These are phyloP conservation scores for Irpex sp. DNA, from an alignment of 1,284 basidiomycete genomes.

Conservation along the genomic window DNA sequence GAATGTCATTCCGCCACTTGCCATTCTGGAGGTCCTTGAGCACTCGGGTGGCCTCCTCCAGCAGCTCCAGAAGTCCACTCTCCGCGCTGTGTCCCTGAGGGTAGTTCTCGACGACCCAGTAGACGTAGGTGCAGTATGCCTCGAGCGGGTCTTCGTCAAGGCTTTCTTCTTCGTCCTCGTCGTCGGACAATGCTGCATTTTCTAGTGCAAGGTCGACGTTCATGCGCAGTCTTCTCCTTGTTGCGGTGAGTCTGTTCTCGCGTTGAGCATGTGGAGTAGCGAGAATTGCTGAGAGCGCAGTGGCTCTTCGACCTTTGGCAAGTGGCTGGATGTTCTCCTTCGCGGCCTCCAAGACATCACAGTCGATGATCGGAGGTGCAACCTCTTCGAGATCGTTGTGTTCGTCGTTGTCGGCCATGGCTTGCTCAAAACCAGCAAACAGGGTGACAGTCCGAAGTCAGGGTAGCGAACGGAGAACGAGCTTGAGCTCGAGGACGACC, in stretches of 20 bases:
- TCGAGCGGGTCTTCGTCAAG: conserved; percentile 41
- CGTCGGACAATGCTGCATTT: not conserved
- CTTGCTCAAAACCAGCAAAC: not conserved
- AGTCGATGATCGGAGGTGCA: conserved; percentile 52
- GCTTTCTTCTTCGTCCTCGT: conserved; percentile 32
- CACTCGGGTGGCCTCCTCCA: conserved; percentile 77
- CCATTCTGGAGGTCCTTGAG: conserved; percentile 67
- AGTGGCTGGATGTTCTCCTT: conserved; percentile 82
- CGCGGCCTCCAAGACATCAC: conserved; percentile 72
- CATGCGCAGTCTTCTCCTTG: conserved; percentile 50
- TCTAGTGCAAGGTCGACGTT: conserved; percentile 46
- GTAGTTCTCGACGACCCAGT: conserved; percentile 69
- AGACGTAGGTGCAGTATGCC: conserved; percentile 56
- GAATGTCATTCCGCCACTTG: conserved; percentile 61
- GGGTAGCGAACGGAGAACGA: not conserved
- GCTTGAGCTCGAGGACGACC: not conserved
- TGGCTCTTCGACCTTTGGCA: conserved; percentile 65
- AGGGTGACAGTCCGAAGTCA: not conserved
- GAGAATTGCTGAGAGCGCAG: conserved; percentile 64
- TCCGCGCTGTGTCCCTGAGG: conserved; percentile 61
- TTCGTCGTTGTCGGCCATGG: not conserved
- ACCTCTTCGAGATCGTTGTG: conserved; percentile 13
- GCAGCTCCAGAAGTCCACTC: conserved; percentile 72
- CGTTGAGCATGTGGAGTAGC: conserved; percentile 70
- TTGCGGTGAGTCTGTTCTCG: conserved; percentile 57